These are phyloP conservation scores for Mycena latifolia DNA, from an alignment of 768 basidiomycete genomes.

Conservation along the genomic window DNA sequence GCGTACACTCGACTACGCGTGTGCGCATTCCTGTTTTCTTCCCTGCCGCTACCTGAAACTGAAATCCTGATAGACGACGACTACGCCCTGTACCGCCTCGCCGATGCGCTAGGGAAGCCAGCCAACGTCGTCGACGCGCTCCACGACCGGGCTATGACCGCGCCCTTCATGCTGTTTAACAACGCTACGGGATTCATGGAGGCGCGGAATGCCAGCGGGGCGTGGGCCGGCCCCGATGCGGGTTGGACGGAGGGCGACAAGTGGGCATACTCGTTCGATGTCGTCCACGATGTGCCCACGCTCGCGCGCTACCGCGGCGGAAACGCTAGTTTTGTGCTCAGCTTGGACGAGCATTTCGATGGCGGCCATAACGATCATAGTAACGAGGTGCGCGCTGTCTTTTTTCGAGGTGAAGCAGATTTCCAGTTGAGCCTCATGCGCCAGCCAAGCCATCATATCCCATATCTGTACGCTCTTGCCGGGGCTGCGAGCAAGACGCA, in stretches of 20 bases:
- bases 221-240: conserved; percentile 76
- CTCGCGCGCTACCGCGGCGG: conserved; percentile 73
- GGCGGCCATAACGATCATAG: conserved; percentile 85
- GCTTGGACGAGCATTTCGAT: conserved; percentile 70
- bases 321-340: conserved; percentile 70
- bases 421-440: background rate
- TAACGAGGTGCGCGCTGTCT: conserved; percentile 68
- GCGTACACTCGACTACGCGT: conserved; percentile 83
- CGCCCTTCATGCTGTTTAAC: conserved; percentile 79
- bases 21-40: conserved; percentile 51
- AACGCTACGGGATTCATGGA: conserved; percentile 84
- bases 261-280: conserved; percentile 74
- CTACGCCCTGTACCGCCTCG: conserved; percentile 77
- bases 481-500: conserved; percentile 80
- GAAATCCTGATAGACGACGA: conserved; percentile 72
- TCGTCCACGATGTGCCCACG: conserved; percentile 65
- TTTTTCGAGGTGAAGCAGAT: background rate
- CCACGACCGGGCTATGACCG: conserved; percentile 63
- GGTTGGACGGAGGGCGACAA: conserved; percentile 90
- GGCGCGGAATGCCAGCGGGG: conserved; percentile 74
- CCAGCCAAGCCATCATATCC: conserved; percentile 89
- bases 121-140: conserved; percentile 62
- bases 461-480: conserved; percentile 83
- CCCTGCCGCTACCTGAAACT: background rate
- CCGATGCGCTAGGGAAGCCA: conserved; percentile 63